A percentile compares a stretch with the other conserved stretches of the same genome.
These are phyloP conservation scores for Trametopsis cervina DNA, from an alignment of 768 basidiomycete genomes.

Conservation along the genomic window DNA sequence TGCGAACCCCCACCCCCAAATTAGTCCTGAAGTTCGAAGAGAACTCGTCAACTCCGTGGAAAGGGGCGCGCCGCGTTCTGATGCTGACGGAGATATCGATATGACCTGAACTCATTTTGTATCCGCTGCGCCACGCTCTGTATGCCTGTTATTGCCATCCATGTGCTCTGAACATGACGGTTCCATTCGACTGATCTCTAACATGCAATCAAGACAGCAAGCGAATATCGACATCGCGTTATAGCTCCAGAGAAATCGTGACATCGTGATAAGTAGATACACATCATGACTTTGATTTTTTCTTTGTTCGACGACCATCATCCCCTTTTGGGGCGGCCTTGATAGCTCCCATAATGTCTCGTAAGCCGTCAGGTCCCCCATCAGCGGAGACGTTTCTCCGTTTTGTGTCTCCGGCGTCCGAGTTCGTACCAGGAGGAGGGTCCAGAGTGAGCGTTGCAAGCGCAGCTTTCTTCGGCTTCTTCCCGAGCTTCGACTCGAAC, in stretches of 20 bases:
- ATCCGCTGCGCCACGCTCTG: not conserved
- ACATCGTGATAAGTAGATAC: no score
- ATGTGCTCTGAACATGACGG: no score
- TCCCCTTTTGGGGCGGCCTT: conserved; percentile 46
- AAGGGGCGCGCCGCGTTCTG: conserved; percentile 70
- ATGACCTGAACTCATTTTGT: conserved; percentile 16
- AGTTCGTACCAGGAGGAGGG: not conserved
- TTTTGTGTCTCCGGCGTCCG: conserved; percentile 1
- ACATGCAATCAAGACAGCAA: not conserved
- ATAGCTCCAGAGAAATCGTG: no score
- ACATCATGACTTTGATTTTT: conserved; percentile 22
- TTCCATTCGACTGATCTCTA: not conserved
- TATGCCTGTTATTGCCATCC: not conserved
- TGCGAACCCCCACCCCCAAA: conserved; percentile 79
- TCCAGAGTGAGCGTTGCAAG: conserved; percentile 18
- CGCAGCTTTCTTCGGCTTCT: conserved; percentile 50
- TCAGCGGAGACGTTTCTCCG: conserved; percentile 10
- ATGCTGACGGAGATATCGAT: conserved; percentile 48
- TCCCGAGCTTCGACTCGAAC: conserved; percentile 53
- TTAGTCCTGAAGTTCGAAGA: conserved; percentile 82
- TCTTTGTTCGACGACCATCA: conserved; percentile 23
- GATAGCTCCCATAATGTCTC: conserved; percentile 54
- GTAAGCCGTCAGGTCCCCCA: conserved; percentile 30
- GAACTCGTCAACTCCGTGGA: conserved; percentile 85
- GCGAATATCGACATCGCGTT: not conserved